Conservation (phyloP, 2,329 filamentous ascomycete genomes). For the Incumbomyces lentus region DNA sequence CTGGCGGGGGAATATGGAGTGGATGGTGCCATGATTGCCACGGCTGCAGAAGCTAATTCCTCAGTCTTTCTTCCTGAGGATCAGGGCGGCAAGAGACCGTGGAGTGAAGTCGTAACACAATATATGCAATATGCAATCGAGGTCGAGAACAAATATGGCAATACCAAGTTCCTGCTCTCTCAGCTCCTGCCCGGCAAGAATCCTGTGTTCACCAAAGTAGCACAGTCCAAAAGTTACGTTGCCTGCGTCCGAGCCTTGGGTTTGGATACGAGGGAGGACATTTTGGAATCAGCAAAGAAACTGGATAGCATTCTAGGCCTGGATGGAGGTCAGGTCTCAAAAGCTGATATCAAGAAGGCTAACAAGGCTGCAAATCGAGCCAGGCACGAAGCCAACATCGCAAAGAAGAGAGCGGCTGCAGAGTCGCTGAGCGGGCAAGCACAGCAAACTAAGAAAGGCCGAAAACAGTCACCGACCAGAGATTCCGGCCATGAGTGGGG, state of each 20-base stretch:
- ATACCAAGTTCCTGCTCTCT: slow-evolving; percentile 82
- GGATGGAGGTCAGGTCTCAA: slow-evolving; percentile 31
- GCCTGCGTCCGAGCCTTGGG: slow-evolving; percentile 57
- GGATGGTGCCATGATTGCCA: slow-evolving; percentile 96
- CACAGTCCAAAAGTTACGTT: slow-evolving; percentile 58
- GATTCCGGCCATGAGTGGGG: slow-evolving; percentile 10
- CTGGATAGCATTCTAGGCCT: slow-evolving; percentile 56
- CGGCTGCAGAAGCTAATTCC: slow-evolving; percentile 79
- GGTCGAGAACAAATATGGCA: slow-evolving; percentile 76
- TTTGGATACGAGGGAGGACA: slow-evolving; percentile 40
- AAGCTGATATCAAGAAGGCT: slow-evolving; percentile 18
- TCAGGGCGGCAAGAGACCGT: slow-evolving; percentile 61
- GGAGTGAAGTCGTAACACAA: slow-evolving; percentile 65
- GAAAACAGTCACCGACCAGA: not conserved
- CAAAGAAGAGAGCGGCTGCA: slow-evolving; percentile 9
- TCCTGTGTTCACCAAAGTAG: slow-evolving; percentile 51
- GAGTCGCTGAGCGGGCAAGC: slow-evolving; percentile 10
- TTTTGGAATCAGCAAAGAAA: slow-evolving; percentile 53
- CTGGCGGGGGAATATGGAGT: slow-evolving; percentile 72
- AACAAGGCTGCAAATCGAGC: slow-evolving; percentile 14
- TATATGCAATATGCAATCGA: slow-evolving; percentile 66
- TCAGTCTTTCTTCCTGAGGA: slow-evolving; percentile 66
- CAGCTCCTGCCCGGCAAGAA: slow-evolving; percentile 79
- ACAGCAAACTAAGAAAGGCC: slow-evolving; percentile 10
- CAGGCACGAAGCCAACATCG: slow-evolving; percentile 1